Evolutionary conservation across 2,329 filamentous ascomycete species (phyloP), one percentile per base, ranked within the genome.

Genomic region (Cercospora zeae-maydis): DNA sequence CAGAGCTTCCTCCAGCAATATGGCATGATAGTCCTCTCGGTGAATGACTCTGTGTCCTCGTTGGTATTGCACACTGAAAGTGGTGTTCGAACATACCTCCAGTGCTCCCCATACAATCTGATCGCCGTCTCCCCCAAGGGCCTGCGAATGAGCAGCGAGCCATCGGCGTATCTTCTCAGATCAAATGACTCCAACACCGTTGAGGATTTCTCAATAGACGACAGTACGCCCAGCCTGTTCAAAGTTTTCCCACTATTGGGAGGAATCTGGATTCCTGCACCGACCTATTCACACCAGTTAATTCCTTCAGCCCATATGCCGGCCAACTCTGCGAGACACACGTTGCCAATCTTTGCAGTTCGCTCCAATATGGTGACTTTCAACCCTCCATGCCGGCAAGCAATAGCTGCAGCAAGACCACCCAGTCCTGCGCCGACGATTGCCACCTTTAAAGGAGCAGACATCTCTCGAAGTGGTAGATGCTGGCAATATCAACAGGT

Each of bases 1-100:
- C 51, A 74, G 72, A 1, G 84, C 84, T 31, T 80, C 76, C 4
- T 78, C 75, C 21, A 78, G 79, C 1, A 88, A 74, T 0, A 81
- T 78, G 7, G 78, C 75, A 63, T 87, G 84, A 31, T 87, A 73
- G 67, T 88, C 85, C 10, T 59, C 62, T 49, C 63, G 39, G 57
- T 62, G 49, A 33, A 63, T 58, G 7, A 55, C 42, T 30, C 55
- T 39, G 11, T 16, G 31, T 24, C 33, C 4, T 21, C 39, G 54
- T 19, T 53, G 37, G 30, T 21, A 52, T 9, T 36, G 30, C 11
- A 24, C 37, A 27, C 34, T 33, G n/a, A 27, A 56, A 39, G 13
- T 49, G 33, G 1, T 14, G n/a, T 16, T 14, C 6, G 31, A 51
- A 45, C 19, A 16, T 14, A 33, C 59, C 52, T 37, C 27, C 37